phyloP scores from a whole-genome alignment of 163 green algal genomes.

The Prototheca cutis region DNA sequence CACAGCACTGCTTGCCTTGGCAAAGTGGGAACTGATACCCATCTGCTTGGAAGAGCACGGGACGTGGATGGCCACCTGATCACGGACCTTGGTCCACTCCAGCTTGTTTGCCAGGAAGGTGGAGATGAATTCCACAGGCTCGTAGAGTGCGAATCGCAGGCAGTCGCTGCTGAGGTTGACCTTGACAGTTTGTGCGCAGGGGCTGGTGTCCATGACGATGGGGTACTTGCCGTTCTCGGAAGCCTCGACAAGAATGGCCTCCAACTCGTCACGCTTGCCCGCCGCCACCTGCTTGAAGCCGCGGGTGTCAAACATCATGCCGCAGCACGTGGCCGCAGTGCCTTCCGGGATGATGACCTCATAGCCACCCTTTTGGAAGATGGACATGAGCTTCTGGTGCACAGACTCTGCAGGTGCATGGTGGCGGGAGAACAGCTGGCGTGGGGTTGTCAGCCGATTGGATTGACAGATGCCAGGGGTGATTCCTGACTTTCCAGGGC shows the following conservation, averaged over 20 bases:
- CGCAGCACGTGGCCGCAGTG: slow-evolving; percentile 47
- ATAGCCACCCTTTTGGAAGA: slow-evolving; percentile 75
- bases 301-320: slow-evolving; percentile 92
- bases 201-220: slow-evolving; percentile 86
- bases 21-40: slow-evolving; percentile 79
- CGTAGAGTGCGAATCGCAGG: slow-evolving; percentile 75
- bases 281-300: slow-evolving; percentile 70
- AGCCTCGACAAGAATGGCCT: slow-evolving; percentile 61
- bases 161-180: not conserved
- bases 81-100: slow-evolving; percentile 76
- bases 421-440: no score
- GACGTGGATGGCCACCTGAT: slow-evolving; percentile 83
- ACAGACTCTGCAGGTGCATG: slow-evolving; percentile 42
- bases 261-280: slow-evolving; percentile 43
- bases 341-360: slow-evolving; percentile 86
- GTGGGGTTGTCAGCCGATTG: no score
- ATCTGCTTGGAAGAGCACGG: slow-evolving; percentile 97
- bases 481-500: no score
- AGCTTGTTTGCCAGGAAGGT: slow-evolving; percentile 90
- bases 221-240: slow-evolving; percentile 72
- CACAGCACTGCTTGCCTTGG: slow-evolving; percentile 47
- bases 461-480: no score
- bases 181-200: slow-evolving; percentile 83
- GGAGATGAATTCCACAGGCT: slow-evolving; percentile 90
- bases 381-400: slow-evolving; percentile 74